Evolutionary conservation across 2,329 filamentous ascomycete genomes (phyloP), one percentile per base, ranked within the genome.

Genomic region (Exophiala sp.): DNA sequence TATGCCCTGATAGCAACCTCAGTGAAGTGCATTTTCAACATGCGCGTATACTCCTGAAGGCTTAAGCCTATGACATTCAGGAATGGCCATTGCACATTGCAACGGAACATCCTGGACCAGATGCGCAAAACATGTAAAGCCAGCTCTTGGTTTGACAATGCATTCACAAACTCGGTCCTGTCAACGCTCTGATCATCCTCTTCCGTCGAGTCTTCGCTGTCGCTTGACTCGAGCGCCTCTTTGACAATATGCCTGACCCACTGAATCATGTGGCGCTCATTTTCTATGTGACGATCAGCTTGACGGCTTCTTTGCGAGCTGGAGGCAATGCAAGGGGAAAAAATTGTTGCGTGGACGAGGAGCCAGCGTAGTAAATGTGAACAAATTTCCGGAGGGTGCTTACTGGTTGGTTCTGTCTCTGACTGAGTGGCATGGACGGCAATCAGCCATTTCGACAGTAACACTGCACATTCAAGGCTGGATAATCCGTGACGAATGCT

Each of bases 51-150:
- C 20, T 35, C 29, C 20, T 47, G 29, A 12, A 47, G 32, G 16
- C 44, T 47, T 9, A 41, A 11, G 36, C 47, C 47, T 14, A 49
- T 49, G 9, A 49, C 36, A 29, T 49, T 49, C 16, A 49, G 21
- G 11, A 49, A 40, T 3, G 47, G 47, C 47, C 47, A 49, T n/a
- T 40, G 34, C 21, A 40, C 35, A 29, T 40, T 40, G 47, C 47
- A 40, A 24, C 47, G 47, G 38, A 49, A 49, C 35, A 49, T 41
- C 18, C 36, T 14, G 8, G 47, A 49, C 47, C 47, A 49, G 35
- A 49, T 32, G 5, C 35, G 24, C 1, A 49, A 18, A 3, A 49
- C 47, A 14, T 40, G 35, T 8, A 41, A 21, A 8, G 47, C 47
- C 47, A 49, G 20, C 7, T 29, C 35, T 11, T 20, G 47, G 4